phyloP scores from a whole-genome alignment of 352 stramenopile genomes.

The Phytophthora pisi region DNA sequence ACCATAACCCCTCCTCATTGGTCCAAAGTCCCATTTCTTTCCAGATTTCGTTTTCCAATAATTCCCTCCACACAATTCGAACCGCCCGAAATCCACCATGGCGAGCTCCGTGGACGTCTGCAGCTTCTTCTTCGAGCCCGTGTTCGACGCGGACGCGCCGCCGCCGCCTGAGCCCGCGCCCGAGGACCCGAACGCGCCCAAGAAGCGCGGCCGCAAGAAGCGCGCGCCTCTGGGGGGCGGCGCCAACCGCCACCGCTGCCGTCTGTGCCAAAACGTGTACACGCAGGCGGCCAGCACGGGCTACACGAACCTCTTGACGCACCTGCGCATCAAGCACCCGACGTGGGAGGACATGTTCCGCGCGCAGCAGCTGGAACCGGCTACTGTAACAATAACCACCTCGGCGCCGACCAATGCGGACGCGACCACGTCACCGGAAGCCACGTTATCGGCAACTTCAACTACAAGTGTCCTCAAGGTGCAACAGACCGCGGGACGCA shows the following conservation, averaged over 20 bases:
- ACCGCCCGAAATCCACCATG: slow-evolving; percentile 3
- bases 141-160: slow-evolving; percentile 11
- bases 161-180: background rate
- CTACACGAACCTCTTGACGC: slow-evolving; percentile 49
- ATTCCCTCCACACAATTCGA: slow-evolving; percentile 15
- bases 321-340: slow-evolving; percentile 45
- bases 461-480: slow-evolving; percentile 11
- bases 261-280: slow-evolving; percentile 41
- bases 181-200: background rate
- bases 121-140: slow-evolving; percentile 48
- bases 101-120: slow-evolving; percentile 35
- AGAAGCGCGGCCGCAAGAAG: slow-evolving; percentile 34
- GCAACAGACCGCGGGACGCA: slow-evolving; percentile 25
- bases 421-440: background rate
- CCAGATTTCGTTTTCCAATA: slow-evolving; percentile 1
- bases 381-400: background rate
- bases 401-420: background rate
- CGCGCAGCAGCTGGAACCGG: slow-evolving; percentile 8
- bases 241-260: slow-evolving; percentile 42
- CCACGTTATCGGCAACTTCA: slow-evolving; percentile 18
- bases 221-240: slow-evolving; percentile 2
- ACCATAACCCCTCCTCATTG: background rate
- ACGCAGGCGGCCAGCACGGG: slow-evolving; percentile 38
- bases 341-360: slow-evolving; percentile 36
- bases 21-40: background rate